Evolutionary conservation across 371 early-diverging fungal genomes (phyloP).

Genomic region (Batkoa obscura): DNA sequence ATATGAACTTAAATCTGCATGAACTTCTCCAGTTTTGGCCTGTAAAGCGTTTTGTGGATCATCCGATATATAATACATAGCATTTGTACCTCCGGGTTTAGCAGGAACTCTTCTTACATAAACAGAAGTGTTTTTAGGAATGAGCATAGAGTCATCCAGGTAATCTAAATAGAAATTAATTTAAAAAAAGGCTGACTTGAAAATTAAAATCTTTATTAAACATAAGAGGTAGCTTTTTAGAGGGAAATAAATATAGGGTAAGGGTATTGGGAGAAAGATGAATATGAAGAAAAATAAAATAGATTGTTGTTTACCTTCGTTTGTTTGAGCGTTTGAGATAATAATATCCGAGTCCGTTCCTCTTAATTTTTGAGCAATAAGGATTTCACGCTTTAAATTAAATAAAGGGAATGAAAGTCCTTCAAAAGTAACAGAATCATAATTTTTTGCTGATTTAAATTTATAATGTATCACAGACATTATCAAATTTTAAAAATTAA

Average conservation of each 20-base stretch:
- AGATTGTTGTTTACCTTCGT: constrained; percentile 50
- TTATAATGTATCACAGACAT: constrained; percentile 88
- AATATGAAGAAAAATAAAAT: background rate
- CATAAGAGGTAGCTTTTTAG: background rate
- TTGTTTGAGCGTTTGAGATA: constrained; percentile 76
- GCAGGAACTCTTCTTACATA: constrained; percentile 61
- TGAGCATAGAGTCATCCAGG: constrained; percentile 53
- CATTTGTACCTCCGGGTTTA: constrained; percentile 53
- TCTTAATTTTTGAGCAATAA: constrained; percentile 72
- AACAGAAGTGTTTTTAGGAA: constrained; percentile 79
- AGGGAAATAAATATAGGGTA: background rate
- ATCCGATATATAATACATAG: constrained; percentile 39
- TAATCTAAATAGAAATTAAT: constrained; percentile 41
- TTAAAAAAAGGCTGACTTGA: background rate
- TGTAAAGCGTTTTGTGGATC: too few relatives aligned
- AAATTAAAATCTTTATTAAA: background rate
- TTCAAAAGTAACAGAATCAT: constrained; percentile 72
- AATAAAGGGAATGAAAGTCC: constrained; percentile 81
- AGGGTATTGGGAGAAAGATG: background rate
- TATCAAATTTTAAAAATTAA: too few relatives aligned
- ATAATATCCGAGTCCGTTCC: constrained; percentile 81
- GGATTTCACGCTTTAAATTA: constrained; percentile 84
- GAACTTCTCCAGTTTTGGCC: too few relatives aligned
- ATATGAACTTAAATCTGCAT: too few relatives aligned
- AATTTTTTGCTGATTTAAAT: constrained; percentile 89